Evolutionary conservation across 2,329 filamentous ascomycete species (phyloP), one percentile per base, ranked within the genome.

Genomic region (Epichloe sylvatica): DNA sequence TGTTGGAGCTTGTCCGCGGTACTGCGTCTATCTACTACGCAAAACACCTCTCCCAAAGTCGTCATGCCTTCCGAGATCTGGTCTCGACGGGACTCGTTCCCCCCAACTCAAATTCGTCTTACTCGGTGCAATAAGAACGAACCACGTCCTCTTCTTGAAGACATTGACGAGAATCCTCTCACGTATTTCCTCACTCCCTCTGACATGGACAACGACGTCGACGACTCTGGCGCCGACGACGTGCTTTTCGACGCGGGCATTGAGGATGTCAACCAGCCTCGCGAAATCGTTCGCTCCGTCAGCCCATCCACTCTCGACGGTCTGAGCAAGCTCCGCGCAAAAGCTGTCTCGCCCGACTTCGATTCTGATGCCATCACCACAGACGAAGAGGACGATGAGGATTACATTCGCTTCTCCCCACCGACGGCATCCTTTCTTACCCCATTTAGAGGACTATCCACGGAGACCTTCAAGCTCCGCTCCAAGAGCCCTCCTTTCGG

Each of bases 241-340:
- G 66, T 74, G 64, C 73, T 76, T 54, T 73, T 77, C 55, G 75
- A 79, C 57, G 76, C 76, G 37, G 75, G 76, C 49, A 80, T 80
- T 59, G 75, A 78, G 57, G 70, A 75, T 55, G 59, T 66, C 49
- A 70, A 64, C 51, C 66, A 67, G 4, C 70, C 72, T 3, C 60
- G 64, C 30, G 68, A 70, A 15, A 67, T 72, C 39, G 65, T 78
- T 47, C 70, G 76, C 53, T 78, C 72, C 55, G 70, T 80, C 52
- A 78, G 75, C 57, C 76, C 76, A 2, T 79, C 76, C 0, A 75
- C 68, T 33, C 72, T 80, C 34, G 71, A 70, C 23, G 73, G 74
- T 3, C 70, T 77, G 15, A 67, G 69, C 52, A 74, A 70, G 58
- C 61, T 70, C 5, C 64, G 60, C 46, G 59, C 52, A 38, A 66